phyloP scores from a whole-genome alignment of 1,139 yeast genomes.

The Sugiyamaella paludigena region DNA sequence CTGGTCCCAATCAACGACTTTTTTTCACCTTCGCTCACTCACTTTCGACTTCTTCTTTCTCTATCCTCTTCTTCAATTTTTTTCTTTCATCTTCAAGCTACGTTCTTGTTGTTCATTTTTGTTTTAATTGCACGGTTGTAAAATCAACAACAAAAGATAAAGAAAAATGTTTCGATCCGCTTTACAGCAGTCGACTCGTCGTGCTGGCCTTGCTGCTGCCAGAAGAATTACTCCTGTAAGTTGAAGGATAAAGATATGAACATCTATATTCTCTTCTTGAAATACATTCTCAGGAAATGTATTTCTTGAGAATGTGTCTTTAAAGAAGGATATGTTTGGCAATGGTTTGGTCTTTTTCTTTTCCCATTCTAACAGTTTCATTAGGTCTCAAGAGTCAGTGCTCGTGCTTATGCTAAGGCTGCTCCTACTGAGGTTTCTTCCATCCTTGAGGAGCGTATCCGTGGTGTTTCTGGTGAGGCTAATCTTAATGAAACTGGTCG shows the following conservation, averaged over 20 bases:
- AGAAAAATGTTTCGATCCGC: constrained; percentile 43
- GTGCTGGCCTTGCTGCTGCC: constrained; percentile 39
- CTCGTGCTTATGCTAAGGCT: constrained; percentile 89
- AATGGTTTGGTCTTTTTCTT: not conserved
- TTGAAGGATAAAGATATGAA: constrained; percentile 9
- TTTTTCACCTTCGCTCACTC: not conserved
- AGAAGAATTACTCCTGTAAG: constrained; percentile 38
- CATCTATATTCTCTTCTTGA: too few species aligned
- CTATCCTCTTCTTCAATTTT: constrained; percentile 1
- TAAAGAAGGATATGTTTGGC: too few species aligned
- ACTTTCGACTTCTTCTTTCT: not conserved
- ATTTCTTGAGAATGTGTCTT: too few species aligned
- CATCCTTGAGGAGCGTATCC: constrained; percentile 97
- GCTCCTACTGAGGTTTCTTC: constrained; percentile 99
- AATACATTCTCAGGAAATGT: too few species aligned
- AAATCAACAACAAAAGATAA: constrained; percentile 11
- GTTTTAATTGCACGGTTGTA: constrained; percentile 13
- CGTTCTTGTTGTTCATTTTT: constrained; percentile 19
- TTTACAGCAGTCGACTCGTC: constrained; percentile 42
- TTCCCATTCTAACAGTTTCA: not conserved
- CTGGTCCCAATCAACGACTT: constrained; percentile 1
- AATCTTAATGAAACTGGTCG: constrained; percentile 99
- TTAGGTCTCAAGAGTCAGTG: constrained; percentile 14
- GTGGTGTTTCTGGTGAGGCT: constrained; percentile 98
- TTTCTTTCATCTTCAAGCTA: constrained; percentile 16